Evolutionary conservation across 495 filamentous ascomycete species (phyloP).

Genomic region (Xylaria scruposa): DNA sequence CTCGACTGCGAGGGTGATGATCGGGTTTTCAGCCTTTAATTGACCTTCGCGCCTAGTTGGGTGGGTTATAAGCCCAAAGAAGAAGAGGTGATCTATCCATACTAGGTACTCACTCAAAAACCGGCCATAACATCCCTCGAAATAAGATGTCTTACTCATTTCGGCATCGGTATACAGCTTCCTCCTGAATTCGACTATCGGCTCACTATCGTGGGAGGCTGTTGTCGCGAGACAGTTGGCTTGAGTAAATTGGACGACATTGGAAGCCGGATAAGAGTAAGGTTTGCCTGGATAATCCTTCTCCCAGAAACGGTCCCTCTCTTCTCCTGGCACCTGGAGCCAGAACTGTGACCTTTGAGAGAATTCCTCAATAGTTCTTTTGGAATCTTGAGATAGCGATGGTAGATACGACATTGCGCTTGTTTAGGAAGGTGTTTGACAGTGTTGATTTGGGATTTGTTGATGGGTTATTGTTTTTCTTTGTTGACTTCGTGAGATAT

Average conservation of each 20-base stretch:
- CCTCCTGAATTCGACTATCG: not conserved
- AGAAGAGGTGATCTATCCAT: constrained; percentile 20
- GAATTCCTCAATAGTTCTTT: not conserved
- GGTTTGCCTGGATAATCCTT: not conserved
- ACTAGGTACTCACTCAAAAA: not conserved
- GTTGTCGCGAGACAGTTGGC: not conserved
- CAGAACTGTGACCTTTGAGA: not conserved
- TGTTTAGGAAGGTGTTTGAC: not conserved
- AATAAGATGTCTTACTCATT: not conserved
- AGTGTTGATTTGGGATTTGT: not conserved
- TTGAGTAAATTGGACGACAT: constrained; percentile 2
- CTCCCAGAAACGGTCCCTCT: not conserved
- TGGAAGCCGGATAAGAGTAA: not conserved
- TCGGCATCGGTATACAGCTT: not conserved
- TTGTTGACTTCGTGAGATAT: not conserved
- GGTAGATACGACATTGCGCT: not conserved
- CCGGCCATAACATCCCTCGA: not conserved
- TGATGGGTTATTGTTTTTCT: not conserved
- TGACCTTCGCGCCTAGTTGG: not conserved
- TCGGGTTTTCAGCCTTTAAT: not conserved
- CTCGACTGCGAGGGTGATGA: not conserved
- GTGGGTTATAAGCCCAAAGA: constrained; percentile 12
- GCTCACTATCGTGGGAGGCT: not conserved
- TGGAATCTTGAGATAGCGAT: not conserved
- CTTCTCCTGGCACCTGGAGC: not conserved